Evolutionary conservation across 73 alveolate species (phyloP).

Genomic region (Paramecium sexaurelia): DNA sequence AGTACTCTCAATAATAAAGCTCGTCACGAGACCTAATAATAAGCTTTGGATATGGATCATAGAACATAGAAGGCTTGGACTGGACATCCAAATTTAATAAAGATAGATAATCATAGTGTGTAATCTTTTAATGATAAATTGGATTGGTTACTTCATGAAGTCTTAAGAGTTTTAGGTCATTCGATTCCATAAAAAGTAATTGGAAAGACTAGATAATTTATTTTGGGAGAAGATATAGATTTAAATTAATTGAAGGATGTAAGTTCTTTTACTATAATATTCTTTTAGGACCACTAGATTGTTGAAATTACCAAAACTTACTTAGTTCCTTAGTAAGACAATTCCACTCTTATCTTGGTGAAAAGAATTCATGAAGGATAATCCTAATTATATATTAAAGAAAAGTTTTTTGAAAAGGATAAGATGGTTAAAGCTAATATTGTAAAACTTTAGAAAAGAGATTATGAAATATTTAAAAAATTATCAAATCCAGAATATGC

Average conservation of each 20-base stretch:
- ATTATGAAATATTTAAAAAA: background rate
- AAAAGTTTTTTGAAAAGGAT: background rate
- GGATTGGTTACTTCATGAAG: background rate
- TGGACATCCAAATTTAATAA: conserved; percentile 77
- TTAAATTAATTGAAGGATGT: background rate
- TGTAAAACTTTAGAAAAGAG: background rate
- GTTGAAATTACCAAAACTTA: background rate
- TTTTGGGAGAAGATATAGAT: background rate
- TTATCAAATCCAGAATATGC: background rate
- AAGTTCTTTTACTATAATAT: background rate
- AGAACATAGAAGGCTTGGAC: conserved; percentile 74
- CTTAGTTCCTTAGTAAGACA: background rate
- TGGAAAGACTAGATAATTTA: background rate
- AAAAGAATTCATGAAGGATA: background rate
- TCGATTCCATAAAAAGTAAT: background rate
- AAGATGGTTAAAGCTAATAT: background rate
- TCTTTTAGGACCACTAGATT: background rate
- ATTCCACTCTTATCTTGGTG: background rate
- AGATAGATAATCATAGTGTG: conserved; percentile 70
- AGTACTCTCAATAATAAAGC: conserved; percentile 71
- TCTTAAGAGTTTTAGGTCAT: background rate
- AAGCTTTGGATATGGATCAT: conserved; percentile 73
- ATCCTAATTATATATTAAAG: background rate
- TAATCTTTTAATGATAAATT: background rate
- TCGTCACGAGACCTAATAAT: conserved; percentile 78